Base-by-base conservation (phyloP, 305 asterid genomes). In the Solanum aculeatissimum region DNA sequence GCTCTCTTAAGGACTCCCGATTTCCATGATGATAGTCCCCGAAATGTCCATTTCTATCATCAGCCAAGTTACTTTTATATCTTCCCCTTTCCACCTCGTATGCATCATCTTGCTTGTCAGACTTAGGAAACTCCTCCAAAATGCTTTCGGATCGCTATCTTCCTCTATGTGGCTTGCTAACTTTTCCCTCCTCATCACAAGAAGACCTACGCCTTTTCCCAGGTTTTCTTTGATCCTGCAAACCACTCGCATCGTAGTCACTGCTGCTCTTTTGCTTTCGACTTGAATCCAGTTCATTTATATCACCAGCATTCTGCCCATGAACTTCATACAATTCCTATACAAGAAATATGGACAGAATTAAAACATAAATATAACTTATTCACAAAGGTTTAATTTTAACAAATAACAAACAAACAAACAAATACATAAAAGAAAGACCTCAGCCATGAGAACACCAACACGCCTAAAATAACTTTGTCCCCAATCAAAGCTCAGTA, bases 251-350 rank as follows among this genome's bases (percentile, higher is more conserved):
- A 58, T 58, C 23, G 32, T 58, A 58, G 23, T 58, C 66, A 21
- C 23, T 10, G 66, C 32, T 21, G 32, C 66, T 25, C 69, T 62
- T 62, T 25, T 62, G 1, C 69, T 25, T 62, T 62, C 69, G 18
- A 62, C 11, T 62, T 13, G 27, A 58, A 58, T 58, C 66, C 66
- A 58, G 11, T 21, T 23, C 9, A 21, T 10, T 58, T 16, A 55
- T 79, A 83, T 60, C 60, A 49, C 83, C 85, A 82, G 92, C 91
- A 85, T 93, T 92, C 68, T 2, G 53, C 23, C 27, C 80, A 53
- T 54, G 86, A 77, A 55, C 63, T 27, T 40, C 87, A 81, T 80
- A 83, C 51, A 47, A 86, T 84, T 82, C 93, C 99, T 94, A 91
- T 65, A 84, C 81, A 87, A 62, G 16, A 71, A 82, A 87, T 75